Evolutionary conservation across 148 eudicot species (phyloP).

Genomic region (Tetragonia tetragonoides): DNA sequence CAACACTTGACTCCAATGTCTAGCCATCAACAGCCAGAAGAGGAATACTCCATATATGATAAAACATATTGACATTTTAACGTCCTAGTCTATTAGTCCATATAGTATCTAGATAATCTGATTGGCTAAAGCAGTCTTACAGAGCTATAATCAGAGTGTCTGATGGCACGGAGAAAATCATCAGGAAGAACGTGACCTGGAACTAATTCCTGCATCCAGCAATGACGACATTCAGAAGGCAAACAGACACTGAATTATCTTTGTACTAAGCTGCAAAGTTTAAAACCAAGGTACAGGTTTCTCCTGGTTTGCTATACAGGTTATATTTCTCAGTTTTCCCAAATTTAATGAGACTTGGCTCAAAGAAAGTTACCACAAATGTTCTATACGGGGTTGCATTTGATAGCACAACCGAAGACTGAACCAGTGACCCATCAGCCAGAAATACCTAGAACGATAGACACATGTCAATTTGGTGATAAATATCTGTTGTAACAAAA

Average conservation of each 20-base stretch:
- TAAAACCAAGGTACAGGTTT: not conserved
- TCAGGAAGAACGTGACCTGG: constrained; percentile 68
- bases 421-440: constrained; percentile 75
- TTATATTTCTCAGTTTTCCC: not conserved
- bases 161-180: constrained; percentile 54
- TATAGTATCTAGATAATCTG: not conserved
- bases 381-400: constrained; percentile 92
- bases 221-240: constrained; percentile 2
- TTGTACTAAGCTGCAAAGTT: not conserved
- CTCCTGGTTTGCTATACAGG: not conserved
- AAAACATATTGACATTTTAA: not conserved
- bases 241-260: not conserved
- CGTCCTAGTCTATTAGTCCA: not conserved
- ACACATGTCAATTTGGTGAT: constrained; percentile 18
- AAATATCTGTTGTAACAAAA: not conserved
- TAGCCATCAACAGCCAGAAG: not conserved
- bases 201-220: constrained; percentile 64
- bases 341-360: not conserved
- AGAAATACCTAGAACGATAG: constrained; percentile 56
- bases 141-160: constrained; percentile 75
- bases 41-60: not conserved
- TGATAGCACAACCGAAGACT: constrained; percentile 78
- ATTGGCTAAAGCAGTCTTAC: constrained; percentile 45
- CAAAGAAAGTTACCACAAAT: constrained; percentile 57
- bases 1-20: not conserved